Conservation (phyloP, 2,329 filamentous ascomycete species). For the Aspergillus viridinutans region DNA sequence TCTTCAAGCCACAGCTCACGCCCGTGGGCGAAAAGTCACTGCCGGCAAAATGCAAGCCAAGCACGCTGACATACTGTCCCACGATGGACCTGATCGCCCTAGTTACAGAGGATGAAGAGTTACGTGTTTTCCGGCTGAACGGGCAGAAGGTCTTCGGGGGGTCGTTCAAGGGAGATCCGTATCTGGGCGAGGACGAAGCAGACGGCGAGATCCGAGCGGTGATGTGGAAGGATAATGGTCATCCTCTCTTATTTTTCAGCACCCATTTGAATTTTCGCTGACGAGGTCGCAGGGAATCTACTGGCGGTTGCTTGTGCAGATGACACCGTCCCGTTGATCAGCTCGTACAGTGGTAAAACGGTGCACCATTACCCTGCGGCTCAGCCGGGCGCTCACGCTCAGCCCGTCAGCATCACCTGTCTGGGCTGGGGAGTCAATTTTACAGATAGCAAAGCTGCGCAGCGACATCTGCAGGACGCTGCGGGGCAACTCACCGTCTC, state of each 20-base stretch:
- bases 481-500: slow-evolving; percentile 37
- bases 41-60: slow-evolving; percentile 39
- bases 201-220: slow-evolving; percentile 42
- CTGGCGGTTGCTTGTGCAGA: slow-evolving; percentile 82
- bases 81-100: slow-evolving; percentile 78
- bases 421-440: slow-evolving; percentile 55
- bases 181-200: slow-evolving; percentile 41
- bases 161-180: slow-evolving; percentile 36
- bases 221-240: slow-evolving; percentile 67
- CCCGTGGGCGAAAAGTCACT: slow-evolving; percentile 39
- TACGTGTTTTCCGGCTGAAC: slow-evolving; percentile 74
- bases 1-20: slow-evolving; percentile 30
- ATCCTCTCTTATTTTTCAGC: slow-evolving; percentile 8
- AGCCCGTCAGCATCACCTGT: slow-evolving; percentile 37
- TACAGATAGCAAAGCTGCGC: slow-evolving; percentile 45
- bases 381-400: slow-evolving; percentile 14
- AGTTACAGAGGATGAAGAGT: slow-evolving; percentile 61
- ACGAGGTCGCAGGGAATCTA: slow-evolving; percentile 49
- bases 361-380: slow-evolving; percentile 62
- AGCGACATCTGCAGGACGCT: slow-evolving; percentile 37
- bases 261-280: not conserved
- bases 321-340: slow-evolving; percentile 70
- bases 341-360: slow-evolving; percentile 74
- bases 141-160: slow-evolving; percentile 64
- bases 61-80: slow-evolving; percentile 69